Evolutionary conservation across 2,329 filamentous ascomycete species (phyloP).

Genomic region (Orbilia javanica): DNA sequence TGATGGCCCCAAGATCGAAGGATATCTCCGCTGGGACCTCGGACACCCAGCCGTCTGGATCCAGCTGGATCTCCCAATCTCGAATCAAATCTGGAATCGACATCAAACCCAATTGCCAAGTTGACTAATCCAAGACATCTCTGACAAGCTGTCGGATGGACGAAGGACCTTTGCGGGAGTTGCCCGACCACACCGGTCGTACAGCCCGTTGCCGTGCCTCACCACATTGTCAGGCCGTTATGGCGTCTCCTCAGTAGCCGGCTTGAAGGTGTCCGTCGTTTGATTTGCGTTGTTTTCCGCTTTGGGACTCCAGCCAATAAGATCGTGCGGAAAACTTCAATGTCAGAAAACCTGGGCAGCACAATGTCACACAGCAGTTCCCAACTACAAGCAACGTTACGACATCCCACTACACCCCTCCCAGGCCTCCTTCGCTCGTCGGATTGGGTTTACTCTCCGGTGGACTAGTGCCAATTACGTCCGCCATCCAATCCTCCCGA

Average conservation of each 20-base stretch:
- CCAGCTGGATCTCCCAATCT: neutral
- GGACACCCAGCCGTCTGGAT: slow-evolving; percentile 14
- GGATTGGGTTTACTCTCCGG: slow-evolving; percentile 8
- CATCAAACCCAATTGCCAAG: no score
- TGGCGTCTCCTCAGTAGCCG: no score
- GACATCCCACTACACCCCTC: slow-evolving; percentile 17
- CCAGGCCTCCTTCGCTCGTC: neutral
- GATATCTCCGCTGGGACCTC: neutral
- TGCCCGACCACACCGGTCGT: neutral
- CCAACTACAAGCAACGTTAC: slow-evolving; percentile 17
- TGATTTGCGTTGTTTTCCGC: slow-evolving; percentile 39
- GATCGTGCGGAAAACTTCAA: slow-evolving; percentile 29
- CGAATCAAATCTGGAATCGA: neutral
- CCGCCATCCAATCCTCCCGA: neutral
- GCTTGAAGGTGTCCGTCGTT: neutral
- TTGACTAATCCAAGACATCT: neutral
- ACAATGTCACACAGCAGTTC: slow-evolving; percentile 34
- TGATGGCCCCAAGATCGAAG: neutral
- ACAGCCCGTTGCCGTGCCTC: neutral
- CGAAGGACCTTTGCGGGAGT: neutral
- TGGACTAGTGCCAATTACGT: neutral
- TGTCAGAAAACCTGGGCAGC: slow-evolving; percentile 22
- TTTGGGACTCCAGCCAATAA: slow-evolving; percentile 38
- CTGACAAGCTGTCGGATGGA: neutral
- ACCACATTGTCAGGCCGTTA: neutral